These are phyloP conservation scores for Colletotrichum filicis DNA, from an alignment of 2,329 filamentous ascomycete species.

Conservation along the genomic window DNA sequence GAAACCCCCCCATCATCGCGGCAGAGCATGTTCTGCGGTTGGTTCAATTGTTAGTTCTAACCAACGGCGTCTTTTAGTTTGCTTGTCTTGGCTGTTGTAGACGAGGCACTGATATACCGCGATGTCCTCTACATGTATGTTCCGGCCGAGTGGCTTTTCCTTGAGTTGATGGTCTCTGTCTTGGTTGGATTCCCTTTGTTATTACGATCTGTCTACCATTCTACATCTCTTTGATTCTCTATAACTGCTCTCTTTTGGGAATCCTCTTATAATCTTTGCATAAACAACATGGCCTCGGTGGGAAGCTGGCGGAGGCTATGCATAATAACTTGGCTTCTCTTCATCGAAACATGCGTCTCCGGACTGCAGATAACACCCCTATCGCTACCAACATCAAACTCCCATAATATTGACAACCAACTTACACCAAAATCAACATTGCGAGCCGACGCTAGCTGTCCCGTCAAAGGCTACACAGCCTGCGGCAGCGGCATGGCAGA, in stretches of 20 bases:
- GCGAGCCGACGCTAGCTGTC: conserved; percentile 26
- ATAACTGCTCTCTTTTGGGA: neutral
- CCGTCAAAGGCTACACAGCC: conserved; percentile 13
- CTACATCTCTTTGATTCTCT: neutral
- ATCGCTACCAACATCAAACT: neutral
- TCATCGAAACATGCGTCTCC: neutral
- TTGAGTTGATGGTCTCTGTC: neutral
- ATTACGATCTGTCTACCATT: neutral
- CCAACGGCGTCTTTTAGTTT: conserved; percentile 10
- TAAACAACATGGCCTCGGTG: conserved; percentile 5
- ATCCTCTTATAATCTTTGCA: neutral
- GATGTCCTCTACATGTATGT: neutral
- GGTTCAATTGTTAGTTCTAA: neutral
- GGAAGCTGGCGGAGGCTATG: conserved; percentile 4
- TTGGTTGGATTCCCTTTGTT: neutral
- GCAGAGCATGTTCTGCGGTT: conserved; percentile 23
- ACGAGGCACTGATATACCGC: conserved; percentile 21
- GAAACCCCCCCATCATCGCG: conserved; percentile 18
- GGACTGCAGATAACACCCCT: neutral
- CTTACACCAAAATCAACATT: neutral
- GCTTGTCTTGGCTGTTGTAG: neutral
- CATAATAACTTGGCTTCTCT: conserved; percentile 19
- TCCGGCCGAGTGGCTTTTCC: conserved; percentile 13
- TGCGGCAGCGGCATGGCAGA: conserved; percentile 57
- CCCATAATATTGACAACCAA: neutral